Evolutionary conservation across 2,329 filamentous ascomycete species (phyloP).

Genomic region (Trichophyton simii): DNA sequence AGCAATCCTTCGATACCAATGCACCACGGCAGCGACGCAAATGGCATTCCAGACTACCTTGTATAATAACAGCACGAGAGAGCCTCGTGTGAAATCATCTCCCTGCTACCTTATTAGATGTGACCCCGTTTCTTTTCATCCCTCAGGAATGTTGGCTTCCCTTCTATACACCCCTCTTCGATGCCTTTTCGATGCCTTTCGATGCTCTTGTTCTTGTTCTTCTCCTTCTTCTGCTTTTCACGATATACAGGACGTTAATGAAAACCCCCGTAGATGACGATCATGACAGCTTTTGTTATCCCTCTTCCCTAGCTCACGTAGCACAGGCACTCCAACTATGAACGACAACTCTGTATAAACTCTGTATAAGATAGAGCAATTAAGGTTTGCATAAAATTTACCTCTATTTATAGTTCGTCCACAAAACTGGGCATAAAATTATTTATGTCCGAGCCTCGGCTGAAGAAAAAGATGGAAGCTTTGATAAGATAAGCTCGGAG

Average conservation of each 20-base stretch:
- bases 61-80: conserved; percentile 20
- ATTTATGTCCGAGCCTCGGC: background rate
- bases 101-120: background rate
- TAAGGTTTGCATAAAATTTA: background rate
- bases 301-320: background rate
- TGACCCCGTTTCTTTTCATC: background rate
- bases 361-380: no score
- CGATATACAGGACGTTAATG: background rate
- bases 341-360: no score
- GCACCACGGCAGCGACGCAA: conserved; percentile 18
- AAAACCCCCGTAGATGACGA: background rate
- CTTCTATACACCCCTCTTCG: background rate
- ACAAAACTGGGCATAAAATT: background rate
- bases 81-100: background rate
- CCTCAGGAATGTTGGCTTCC: background rate
- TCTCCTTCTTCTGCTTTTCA: background rate
- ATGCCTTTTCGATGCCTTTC: background rate
- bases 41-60: conserved; percentile 24
- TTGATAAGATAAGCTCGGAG: background rate
- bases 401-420: background rate
- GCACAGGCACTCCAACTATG: background rate
- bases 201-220: background rate
- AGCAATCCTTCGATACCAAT: conserved; percentile 13
- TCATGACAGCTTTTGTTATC: background rate
- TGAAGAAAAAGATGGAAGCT: background rate